Evolutionary conservation across 2,329 filamentous ascomycete species (phyloP).

Genomic region (Penicillium vulpinum): DNA sequence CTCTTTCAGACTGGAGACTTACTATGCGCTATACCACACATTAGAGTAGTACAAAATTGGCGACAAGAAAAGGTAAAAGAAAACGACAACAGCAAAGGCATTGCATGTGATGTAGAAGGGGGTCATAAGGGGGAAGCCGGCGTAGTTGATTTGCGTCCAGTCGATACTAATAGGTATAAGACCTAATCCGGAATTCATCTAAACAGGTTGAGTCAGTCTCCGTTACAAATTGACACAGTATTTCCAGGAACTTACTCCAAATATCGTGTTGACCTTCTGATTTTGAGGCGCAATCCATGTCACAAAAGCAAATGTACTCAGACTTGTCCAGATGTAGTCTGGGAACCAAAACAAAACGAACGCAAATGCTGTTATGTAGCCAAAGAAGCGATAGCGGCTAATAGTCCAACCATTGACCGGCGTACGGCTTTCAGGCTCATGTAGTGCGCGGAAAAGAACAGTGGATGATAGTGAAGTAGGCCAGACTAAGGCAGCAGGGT

Average conservation of each 20-base stretch:
- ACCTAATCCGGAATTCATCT: conserved; percentile 28
- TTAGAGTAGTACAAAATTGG: conserved; percentile 59
- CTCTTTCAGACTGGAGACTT: neutral
- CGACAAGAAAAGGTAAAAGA: conserved; percentile 54
- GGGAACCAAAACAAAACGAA: conserved; percentile 52
- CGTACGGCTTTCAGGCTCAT: conserved; percentile 16
- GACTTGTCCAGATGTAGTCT: conserved; percentile 49
- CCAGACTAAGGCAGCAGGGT: conserved; percentile 24
- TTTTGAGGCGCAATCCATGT: conserved; percentile 51
- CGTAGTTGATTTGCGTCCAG: conserved; percentile 43
- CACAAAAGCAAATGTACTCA: conserved; percentile 50
- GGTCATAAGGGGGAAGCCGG: conserved; percentile 28
- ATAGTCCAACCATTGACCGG: conserved; percentile 23
- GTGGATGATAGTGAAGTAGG: conserved; percentile 24
- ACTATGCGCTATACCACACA: conserved; percentile 46
- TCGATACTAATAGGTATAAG: conserved; percentile 49
- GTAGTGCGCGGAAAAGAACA: conserved; percentile 22
- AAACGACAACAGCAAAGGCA: conserved; percentile 55
- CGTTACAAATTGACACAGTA: no score
- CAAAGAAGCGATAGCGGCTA: conserved; percentile 22
- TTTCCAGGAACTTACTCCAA: conserved; percentile 18
- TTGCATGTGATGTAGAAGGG: conserved; percentile 53
- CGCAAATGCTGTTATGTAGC: conserved; percentile 15
- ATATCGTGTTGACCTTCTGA: conserved; percentile 30
- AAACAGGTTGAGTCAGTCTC: neutral